These are phyloP conservation scores for Colletotrichum eremochloae DNA, from an alignment of 2,329 filamentous ascomycete genomes.

Conservation along the genomic window DNA sequence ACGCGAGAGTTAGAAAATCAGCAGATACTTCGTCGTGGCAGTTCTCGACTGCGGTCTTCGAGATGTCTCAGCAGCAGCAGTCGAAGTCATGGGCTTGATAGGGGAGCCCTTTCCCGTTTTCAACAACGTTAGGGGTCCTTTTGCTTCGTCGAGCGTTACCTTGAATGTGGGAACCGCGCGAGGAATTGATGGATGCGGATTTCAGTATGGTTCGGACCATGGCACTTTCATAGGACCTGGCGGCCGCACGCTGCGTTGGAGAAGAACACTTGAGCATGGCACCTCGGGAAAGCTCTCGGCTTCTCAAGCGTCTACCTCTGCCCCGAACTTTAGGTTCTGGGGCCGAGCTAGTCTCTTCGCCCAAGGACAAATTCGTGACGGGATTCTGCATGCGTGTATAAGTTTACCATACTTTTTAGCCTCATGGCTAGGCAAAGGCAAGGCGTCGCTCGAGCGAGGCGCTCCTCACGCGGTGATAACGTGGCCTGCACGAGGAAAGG, in stretches of 20 bases:
- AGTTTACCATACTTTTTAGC: neutral
- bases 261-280: neutral
- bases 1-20: neutral
- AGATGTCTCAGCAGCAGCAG: constrained; percentile 4
- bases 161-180: neutral
- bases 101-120: neutral
- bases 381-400: constrained; percentile 14
- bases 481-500: constrained; percentile 17
- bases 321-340: neutral
- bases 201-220: neutral
- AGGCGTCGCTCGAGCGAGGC: neutral
- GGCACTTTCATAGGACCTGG: neutral
- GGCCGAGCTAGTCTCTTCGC: neutral
- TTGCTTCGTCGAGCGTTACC: neutral
- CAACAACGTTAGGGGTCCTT: neutral
- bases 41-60: constrained; percentile 5
- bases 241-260: neutral
- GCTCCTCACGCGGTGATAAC: constrained; percentile 22
- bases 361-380: neutral
- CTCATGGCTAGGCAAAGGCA: neutral
- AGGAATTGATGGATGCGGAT: neutral
- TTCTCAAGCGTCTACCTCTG: neutral
- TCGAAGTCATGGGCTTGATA: neutral
- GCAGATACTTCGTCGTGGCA: neutral
- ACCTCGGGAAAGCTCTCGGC: neutral